phyloP scores from a whole-genome alignment of 2,329 filamentous ascomycete species.

The Mycosphaerelloides madeirae region DNA sequence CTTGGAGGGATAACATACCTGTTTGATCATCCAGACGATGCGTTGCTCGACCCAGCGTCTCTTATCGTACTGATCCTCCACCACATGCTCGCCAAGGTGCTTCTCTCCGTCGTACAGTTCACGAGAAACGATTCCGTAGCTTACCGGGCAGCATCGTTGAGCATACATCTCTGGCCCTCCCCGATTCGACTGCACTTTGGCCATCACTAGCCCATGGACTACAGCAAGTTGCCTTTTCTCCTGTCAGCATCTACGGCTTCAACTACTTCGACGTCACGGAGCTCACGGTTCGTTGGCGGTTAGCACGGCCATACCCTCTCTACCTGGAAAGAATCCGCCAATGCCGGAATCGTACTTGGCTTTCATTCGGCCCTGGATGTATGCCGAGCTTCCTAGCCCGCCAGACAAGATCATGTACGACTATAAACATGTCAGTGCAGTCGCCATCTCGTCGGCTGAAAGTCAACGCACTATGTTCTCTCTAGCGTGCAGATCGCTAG shows the following conservation, averaged over 20 bases:
- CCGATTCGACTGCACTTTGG: slow-evolving; percentile 4
- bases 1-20: slow-evolving; percentile 1
- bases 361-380: slow-evolving; percentile 34
- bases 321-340: slow-evolving; percentile 3
- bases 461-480: too few species aligned
- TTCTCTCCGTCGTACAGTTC: slow-evolving; percentile 6
- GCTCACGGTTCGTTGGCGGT: slow-evolving; percentile 24
- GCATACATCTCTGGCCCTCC: slow-evolving; percentile 3
- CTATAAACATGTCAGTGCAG: neutral
- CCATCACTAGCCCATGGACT: slow-evolving; percentile 10
- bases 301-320: slow-evolving; percentile 25
- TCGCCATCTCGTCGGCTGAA: neutral
- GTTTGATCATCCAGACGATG: slow-evolving; percentile 15
- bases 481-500: too few species aligned
- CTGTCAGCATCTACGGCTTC: neutral
- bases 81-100: slow-evolving; percentile 9
- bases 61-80: slow-evolving; percentile 11
- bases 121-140: slow-evolving; percentile 7
- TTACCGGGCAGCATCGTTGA: slow-evolving; percentile 7
- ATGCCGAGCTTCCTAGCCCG: slow-evolving; percentile 40
- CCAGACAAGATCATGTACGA: slow-evolving; percentile 39
- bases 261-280: too few species aligned
- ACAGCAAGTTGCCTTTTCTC: slow-evolving; percentile 4
- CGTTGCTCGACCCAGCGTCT: slow-evolving; percentile 14
- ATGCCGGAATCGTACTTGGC: slow-evolving; percentile 29